Conservation (phyloP, 2,329 filamentous ascomycete genomes). For the Cercospora zeae-maydis region DNA sequence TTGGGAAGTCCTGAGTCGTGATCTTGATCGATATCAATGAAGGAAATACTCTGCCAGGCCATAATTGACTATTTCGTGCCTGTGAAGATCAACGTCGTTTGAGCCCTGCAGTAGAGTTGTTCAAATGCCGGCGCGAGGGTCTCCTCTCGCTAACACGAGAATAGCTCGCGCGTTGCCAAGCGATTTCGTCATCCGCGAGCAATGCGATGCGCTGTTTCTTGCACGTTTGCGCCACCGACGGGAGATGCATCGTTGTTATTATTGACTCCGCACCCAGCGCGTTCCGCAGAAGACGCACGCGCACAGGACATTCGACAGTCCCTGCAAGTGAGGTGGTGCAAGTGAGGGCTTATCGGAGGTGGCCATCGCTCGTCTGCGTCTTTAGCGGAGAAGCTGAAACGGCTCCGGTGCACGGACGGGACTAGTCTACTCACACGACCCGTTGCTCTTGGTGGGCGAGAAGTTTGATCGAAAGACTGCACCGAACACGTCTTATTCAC, state of each 20-base stretch:
- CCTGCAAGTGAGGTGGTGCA: not conserved
- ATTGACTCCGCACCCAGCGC: not conserved
- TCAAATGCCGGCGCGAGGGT: not conserved
- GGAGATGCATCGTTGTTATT: not conserved
- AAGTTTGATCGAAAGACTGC: conserved; percentile 4
- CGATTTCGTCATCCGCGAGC: not conserved
- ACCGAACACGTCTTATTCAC: conserved; percentile 9
- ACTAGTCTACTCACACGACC: conserved; percentile 6
- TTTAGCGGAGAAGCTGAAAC: conserved; percentile 2
- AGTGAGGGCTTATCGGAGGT: not conserved
- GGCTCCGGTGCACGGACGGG: not conserved
- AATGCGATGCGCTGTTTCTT: not conserved
- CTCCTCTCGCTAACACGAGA: not conserved
- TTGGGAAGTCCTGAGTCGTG: not conserved
- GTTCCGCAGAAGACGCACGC: not conserved
- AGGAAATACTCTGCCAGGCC: not conserved
- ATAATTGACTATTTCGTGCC: not conserved
- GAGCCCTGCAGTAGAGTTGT: not conserved
- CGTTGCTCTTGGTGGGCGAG: conserved; percentile 4
- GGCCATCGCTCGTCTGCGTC: not conserved
- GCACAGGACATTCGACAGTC: not conserved
- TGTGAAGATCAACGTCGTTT: not conserved
- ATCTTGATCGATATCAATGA: not conserved
- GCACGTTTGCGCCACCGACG: conserved; percentile 2
- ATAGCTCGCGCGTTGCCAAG: not conserved